Evolutionary conservation across 805 yeast species (phyloP).

Genomic region (Komagataella pseudopastoris): DNA sequence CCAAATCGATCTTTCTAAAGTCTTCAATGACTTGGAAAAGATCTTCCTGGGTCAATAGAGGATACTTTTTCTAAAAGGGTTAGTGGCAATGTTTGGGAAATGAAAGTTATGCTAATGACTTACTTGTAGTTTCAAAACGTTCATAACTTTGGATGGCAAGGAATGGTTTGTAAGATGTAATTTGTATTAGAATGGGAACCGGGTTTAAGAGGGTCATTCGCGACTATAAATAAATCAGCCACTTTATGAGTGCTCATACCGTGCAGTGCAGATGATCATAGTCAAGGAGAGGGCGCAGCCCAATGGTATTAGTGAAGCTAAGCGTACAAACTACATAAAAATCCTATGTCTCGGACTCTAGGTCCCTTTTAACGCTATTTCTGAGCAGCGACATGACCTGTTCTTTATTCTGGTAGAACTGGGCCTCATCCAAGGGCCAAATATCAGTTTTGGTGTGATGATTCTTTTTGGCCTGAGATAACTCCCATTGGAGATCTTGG

Average conservation of each 20-base stretch:
- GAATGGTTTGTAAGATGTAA: neutral
- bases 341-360: neutral
- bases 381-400: neutral
- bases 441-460: neutral
- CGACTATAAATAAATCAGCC: neutral
- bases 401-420: neutral
- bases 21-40: conserved; percentile 75
- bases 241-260: conserved; percentile 1
- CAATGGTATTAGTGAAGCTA: neutral
- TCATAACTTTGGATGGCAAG: conserved; percentile 24
- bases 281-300: neutral
- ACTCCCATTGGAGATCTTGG: conserved; percentile 17
- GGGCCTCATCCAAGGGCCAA: neutral
- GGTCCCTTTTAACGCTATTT: neutral
- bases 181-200: neutral
- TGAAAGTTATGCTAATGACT: conserved; percentile 9
- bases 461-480: conserved; percentile 3
- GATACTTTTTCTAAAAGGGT: conserved; percentile 61
- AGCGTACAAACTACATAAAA: neutral
- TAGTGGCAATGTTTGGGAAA: neutral
- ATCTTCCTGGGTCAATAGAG: conserved; percentile 76
- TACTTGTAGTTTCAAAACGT: conserved; percentile 50
- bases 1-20: conserved; percentile 74
- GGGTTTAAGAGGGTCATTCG: neutral
- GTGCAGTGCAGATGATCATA: neutral